Evolutionary conservation across 306 rosid species (phyloP).

Genomic region (Dryas drummondii): DNA sequence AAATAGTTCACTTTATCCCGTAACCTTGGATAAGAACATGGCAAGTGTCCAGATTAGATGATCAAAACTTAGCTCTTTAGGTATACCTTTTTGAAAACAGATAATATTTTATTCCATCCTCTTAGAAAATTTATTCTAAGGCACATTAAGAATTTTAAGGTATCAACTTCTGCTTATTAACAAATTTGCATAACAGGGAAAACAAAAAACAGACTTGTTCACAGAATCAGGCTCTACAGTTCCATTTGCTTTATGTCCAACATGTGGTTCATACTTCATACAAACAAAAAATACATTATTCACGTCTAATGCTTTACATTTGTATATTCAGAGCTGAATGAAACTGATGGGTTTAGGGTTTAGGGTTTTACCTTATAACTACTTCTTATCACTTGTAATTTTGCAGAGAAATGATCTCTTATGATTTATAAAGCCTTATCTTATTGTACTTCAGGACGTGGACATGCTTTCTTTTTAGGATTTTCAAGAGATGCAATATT

Average conservation of each 20-base stretch:
- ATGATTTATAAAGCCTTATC: slow-evolving; percentile 2
- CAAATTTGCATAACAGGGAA: too few relatives aligned
- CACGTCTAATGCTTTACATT: too few relatives aligned
- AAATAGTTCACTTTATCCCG: neutral
- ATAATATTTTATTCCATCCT: neutral
- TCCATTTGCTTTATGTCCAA: too few relatives aligned
- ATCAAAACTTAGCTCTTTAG: neutral
- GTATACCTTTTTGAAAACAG: neutral
- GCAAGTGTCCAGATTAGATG: neutral
- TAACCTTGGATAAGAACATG: neutral
- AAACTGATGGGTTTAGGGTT: too few relatives aligned
- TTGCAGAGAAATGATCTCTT: neutral
- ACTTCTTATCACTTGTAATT: neutral
- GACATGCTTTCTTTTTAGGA: slow-evolving; percentile 78
- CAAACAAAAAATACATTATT: too few relatives aligned
- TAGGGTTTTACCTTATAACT: neutral
- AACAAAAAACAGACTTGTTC: too few relatives aligned
- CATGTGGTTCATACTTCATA: too few relatives aligned
- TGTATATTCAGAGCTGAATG: too few relatives aligned
- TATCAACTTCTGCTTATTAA: neutral
- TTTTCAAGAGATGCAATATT: slow-evolving; percentile 64
- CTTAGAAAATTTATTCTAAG: neutral
- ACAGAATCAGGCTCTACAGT: too few relatives aligned
- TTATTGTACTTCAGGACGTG: slow-evolving; percentile 65
- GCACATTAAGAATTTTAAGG: neutral